Percentiles rank a stretch among this genome's conserved stretches.
Evolutionary conservation across 2,329 filamentous ascomycete genomes (phyloP).

Genomic region (Penicillium oxalicum): DNA sequence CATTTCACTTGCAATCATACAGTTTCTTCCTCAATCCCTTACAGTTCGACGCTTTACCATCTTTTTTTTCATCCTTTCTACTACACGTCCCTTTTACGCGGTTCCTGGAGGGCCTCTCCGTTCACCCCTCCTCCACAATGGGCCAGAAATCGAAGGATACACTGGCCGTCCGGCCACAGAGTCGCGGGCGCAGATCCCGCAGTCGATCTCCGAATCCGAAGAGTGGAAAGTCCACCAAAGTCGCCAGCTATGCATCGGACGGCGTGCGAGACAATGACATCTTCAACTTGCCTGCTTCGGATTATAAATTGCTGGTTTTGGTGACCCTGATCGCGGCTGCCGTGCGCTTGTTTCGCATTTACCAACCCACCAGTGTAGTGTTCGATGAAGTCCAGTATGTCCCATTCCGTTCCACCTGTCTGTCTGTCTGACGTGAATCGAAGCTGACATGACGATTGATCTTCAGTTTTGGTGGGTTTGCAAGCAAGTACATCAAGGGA

Average conservation of each 20-base stretch:
- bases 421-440: background rate
- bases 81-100: conserved; percentile 7
- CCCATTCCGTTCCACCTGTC: background rate
- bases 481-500: conserved; percentile 98
- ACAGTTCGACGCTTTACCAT: background rate
- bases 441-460: conserved; percentile 2
- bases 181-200: conserved; percentile 31
- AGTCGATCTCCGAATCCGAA: conserved; percentile 38
- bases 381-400: conserved; percentile 99
- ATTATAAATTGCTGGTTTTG: conserved; percentile 70
- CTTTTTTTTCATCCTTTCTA: conserved; percentile 2
- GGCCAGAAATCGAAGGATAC: conserved; percentile 30
- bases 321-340: conserved; percentile 70
- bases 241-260: conserved; percentile 42
- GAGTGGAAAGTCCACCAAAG: conserved; percentile 30
- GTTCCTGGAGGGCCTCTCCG: background rate
- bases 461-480: conserved; percentile 88
- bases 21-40: background rate
- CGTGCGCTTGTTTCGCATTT: conserved; percentile 91
- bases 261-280: conserved; percentile 80
- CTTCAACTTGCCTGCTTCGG: conserved; percentile 73
- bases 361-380: conserved; percentile 90
- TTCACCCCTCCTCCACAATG: conserved; percentile 16
- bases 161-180: conserved; percentile 32
- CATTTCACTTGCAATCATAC: conserved; percentile 1